phyloP scores from a whole-genome alignment of 768 basidiomycete species.

The Lactarius sp. region DNA sequence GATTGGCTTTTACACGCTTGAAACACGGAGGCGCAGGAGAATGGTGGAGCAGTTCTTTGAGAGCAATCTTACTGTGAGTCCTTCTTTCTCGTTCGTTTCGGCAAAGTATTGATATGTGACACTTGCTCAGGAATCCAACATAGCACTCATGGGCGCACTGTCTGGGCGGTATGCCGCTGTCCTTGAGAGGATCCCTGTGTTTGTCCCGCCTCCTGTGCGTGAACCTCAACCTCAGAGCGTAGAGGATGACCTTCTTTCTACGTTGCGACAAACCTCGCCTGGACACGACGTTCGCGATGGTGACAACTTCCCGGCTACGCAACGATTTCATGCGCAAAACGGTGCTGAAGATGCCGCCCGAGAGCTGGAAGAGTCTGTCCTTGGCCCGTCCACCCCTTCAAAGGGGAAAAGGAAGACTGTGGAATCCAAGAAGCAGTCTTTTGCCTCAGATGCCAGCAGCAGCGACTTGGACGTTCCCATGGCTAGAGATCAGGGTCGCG shows the following conservation, averaged over 20 bases:
- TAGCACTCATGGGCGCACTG: slow-evolving; percentile 51
- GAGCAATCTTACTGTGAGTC: slow-evolving; percentile 54
- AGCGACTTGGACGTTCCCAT: slow-evolving; percentile 51
- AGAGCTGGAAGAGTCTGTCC: slow-evolving; percentile 52
- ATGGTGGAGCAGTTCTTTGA: slow-evolving; percentile 75
- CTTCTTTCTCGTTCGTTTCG: slow-evolving; percentile 1
- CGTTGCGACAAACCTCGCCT: slow-evolving; percentile 36
- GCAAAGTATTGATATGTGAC: slow-evolving; percentile 3
- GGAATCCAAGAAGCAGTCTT: slow-evolving; percentile 46
- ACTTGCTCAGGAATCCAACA: slow-evolving; percentile 59
- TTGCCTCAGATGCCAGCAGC: slow-evolving; percentile 49
- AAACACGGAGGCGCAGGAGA: slow-evolving; percentile 67
- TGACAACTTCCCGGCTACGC: slow-evolving; percentile 23
- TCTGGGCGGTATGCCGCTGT: slow-evolving; percentile 54
- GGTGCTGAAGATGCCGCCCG: slow-evolving; percentile 53
- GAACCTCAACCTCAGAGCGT: slow-evolving; percentile 31
- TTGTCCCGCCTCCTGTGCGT: slow-evolving; percentile 33
- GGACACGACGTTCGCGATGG: slow-evolving; percentile 27
- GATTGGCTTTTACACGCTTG: slow-evolving; percentile 60
- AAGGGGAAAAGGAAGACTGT: slow-evolving; percentile 44
- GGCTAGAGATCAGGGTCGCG: slow-evolving; percentile 40
- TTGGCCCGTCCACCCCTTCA: slow-evolving; percentile 33
- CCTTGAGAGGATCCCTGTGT: slow-evolving; percentile 43
- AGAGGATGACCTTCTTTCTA: slow-evolving; percentile 35
- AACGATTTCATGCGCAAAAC: slow-evolving; percentile 23